Conservation (phyloP, 176 grass and related monocot species). For the Cymbopogon citratus region DNA sequence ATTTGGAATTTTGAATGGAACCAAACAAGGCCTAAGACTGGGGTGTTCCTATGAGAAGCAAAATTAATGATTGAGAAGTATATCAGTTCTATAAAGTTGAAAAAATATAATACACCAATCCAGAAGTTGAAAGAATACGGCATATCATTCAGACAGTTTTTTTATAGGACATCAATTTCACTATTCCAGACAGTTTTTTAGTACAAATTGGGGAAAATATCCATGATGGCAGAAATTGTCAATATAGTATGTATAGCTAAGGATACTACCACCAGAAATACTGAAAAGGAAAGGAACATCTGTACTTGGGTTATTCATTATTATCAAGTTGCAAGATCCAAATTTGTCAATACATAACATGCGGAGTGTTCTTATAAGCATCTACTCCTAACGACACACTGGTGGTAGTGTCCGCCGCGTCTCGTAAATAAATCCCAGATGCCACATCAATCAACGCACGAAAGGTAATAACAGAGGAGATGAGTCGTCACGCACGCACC, state of each 20-base stretch:
- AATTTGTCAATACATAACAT: constrained; percentile 11
- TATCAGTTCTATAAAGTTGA: not conserved
- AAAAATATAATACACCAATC: not conserved
- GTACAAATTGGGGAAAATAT: not conserved
- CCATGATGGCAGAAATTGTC: not conserved
- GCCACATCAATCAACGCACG: not conserved
- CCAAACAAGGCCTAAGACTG: no score
- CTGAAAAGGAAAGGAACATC: constrained; percentile 14
- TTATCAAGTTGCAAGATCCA: not conserved
- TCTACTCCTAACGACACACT: not conserved
- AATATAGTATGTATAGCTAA: constrained; percentile 8
- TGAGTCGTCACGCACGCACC: constrained; percentile 50
- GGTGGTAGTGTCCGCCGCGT: not conserved
- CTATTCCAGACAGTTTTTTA: not conserved
- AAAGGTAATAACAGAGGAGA: constrained; percentile 18
- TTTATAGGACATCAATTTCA: not conserved
- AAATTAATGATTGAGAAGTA: not conserved
- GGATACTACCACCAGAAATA: not conserved
- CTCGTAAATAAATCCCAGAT: not conserved
- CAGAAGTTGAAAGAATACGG: not conserved
- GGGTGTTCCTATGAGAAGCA: not conserved
- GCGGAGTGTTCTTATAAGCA: not conserved
- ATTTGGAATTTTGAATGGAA: no score
- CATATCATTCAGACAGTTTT: not conserved
- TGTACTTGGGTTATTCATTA: not conserved